These are phyloP conservation scores for Daldinia caldariorum DNA, from an alignment of 495 filamentous ascomycete genomes.

Conservation along the genomic window DNA sequence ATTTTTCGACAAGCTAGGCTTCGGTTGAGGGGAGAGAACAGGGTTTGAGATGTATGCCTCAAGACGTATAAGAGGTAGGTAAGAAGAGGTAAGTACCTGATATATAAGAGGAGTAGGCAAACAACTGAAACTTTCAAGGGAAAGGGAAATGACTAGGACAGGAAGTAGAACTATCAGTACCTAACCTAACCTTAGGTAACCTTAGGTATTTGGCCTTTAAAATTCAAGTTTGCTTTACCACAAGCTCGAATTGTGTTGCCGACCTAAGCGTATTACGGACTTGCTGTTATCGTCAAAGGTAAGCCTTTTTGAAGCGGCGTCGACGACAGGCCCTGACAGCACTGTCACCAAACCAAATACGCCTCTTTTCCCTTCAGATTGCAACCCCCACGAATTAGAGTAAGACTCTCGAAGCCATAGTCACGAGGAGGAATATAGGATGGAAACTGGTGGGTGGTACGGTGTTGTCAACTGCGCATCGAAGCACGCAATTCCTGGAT, in stretches of 20 bases:
- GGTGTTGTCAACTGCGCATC: conserved; percentile 35
- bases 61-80: background rate
- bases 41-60: background rate
- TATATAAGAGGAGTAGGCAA: background rate
- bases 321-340: conserved; percentile 1
- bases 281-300: conserved; percentile 6
- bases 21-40: conserved; percentile 2
- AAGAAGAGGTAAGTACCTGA: background rate
- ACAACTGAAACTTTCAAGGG: conserved; percentile 5
- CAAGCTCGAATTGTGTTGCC: conserved; percentile 7
- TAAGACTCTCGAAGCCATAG: conserved; percentile 44
- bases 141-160: no score
- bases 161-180: no score
- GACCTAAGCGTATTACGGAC: conserved; percentile 10
- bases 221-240: conserved; percentile 19
- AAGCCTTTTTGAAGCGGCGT: conserved; percentile 17
- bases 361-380: conserved; percentile 15
- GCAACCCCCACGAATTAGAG: conserved; percentile 41
- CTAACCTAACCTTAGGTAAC: no score
- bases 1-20: conserved; percentile 9
- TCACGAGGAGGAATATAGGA: conserved; percentile 32
- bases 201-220: conserved; percentile 11
- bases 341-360: conserved; percentile 19
- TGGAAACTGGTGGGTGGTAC: conserved; percentile 26
- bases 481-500: conserved; percentile 43